Evolutionary conservation across 2,329 filamentous ascomycete genomes (phyloP).

Genomic region (Penicillium nordicum): DNA sequence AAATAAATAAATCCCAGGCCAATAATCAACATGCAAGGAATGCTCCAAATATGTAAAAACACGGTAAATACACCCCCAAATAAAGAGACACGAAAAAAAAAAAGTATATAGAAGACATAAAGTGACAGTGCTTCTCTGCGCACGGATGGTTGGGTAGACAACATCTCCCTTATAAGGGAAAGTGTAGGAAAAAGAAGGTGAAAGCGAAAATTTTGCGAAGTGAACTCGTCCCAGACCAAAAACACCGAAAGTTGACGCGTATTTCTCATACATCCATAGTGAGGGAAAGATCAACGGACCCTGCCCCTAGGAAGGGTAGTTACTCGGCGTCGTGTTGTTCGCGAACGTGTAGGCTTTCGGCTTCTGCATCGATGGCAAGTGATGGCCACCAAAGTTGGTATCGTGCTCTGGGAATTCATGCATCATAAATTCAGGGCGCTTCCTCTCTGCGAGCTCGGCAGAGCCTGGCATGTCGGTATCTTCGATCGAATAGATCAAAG

Average conservation of each 20-base stretch:
- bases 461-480: constrained; percentile 28
- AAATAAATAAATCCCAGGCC: constrained; percentile 22
- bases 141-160: constrained; percentile 14
- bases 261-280: constrained; percentile 26
- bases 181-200: constrained; percentile 2
- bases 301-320: constrained; percentile 31
- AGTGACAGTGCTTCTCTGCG: constrained; percentile 19
- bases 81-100: constrained; percentile 22
- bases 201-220: constrained; percentile 14
- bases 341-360: constrained; percentile 44
- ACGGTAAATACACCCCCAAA: constrained; percentile 20
- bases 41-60: constrained; percentile 27
- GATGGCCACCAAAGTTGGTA: constrained; percentile 41
- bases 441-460: constrained; percentile 28
- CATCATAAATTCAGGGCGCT: constrained; percentile 42
- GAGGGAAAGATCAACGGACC: constrained; percentile 19
- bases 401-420: constrained; percentile 46
- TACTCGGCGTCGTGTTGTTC: constrained; percentile 41
- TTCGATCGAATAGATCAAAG: constrained; percentile 34
- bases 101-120: constrained; percentile 20
- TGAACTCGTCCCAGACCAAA: constrained; percentile 21
- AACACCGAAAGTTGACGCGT: constrained; percentile 18
- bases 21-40: constrained; percentile 25
- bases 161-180: not conserved
- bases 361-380: constrained; percentile 38